phyloP scores from a whole-genome alignment of 768 basidiomycete species.

The Naganishia randhawae region DNA sequence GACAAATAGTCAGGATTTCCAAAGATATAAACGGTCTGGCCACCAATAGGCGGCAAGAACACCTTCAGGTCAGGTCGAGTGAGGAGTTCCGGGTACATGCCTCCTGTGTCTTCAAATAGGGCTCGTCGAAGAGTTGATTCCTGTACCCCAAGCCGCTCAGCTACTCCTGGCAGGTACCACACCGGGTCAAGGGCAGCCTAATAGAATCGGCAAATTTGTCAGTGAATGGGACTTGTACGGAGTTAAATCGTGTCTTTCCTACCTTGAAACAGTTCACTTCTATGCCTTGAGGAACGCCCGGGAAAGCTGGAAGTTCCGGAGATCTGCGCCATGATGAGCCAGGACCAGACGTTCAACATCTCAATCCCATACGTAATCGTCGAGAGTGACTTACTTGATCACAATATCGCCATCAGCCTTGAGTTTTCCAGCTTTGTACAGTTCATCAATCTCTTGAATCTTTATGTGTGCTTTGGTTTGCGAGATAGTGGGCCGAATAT shows the following conservation, averaged over 20 bases:
- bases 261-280: conserved; percentile 60
- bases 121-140: conserved; percentile 82
- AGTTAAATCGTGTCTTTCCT: conserved; percentile 47
- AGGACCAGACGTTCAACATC: neutral
- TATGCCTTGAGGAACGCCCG: conserved; percentile 61
- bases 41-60: conserved; percentile 92
- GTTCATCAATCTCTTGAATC: conserved; percentile 84
- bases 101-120: conserved; percentile 64
- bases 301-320: conserved; percentile 44
- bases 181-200: conserved; percentile 97
- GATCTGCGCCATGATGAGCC: conserved; percentile 53
- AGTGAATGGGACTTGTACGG: neutral
- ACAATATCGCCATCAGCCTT: conserved; percentile 78
- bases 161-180: conserved; percentile 91
- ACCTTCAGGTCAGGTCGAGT: conserved; percentile 93
- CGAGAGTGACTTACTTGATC: conserved; percentile 40
- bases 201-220: conserved; percentile 46
- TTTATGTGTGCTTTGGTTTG: conserved; percentile 90
- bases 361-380: neutral
- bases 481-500: conserved; percentile 86
- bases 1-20: conserved; percentile 68
- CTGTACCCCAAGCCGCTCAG: conserved; percentile 85
- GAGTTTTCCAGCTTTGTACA: conserved; percentile 67
- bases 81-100: conserved; percentile 72
- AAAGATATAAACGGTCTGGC: conserved; percentile 85